Conservation (phyloP, 2,329 filamentous ascomycete species). For the Xylariaceae sp. region DNA sequence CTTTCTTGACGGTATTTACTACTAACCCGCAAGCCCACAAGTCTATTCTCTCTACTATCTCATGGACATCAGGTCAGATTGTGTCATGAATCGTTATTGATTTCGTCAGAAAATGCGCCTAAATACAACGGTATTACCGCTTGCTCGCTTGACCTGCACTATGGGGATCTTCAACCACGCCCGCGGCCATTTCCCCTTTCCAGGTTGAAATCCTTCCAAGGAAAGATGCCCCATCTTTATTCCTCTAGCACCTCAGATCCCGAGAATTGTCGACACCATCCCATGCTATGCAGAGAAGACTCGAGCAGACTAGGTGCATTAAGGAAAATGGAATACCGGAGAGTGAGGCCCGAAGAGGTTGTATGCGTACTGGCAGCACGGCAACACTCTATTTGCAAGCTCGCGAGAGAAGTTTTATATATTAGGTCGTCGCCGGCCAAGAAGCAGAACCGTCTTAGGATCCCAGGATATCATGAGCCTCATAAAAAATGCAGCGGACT, state of each 20-base stretch:
- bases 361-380: conserved; percentile 29
- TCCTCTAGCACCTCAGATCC: conserved; percentile 31
- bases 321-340: conserved; percentile 31
- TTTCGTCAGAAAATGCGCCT: conserved; percentile 42
- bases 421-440: conserved; percentile 42
- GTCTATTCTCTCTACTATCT: neutral
- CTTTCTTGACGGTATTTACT: neutral
- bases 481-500: conserved; percentile 39
- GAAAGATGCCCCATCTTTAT: conserved; percentile 29
- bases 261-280: conserved; percentile 33
- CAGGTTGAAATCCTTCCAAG: conserved; percentile 25
- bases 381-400: conserved; percentile 34
- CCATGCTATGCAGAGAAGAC: conserved; percentile 33
- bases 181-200: conserved; percentile 26
- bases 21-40: neutral
- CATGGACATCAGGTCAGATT: conserved; percentile 11
- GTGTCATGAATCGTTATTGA: conserved; percentile 43
- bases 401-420: conserved; percentile 44
- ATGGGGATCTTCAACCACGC: conserved; percentile 28
- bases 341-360: conserved; percentile 28
- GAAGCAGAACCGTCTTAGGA: conserved; percentile 37
- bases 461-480: conserved; percentile 42
- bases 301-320: conserved; percentile 32
- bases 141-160: conserved; percentile 32
- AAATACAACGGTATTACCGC: conserved; percentile 40